Conservation (phyloP, 148 eudicot species). For the Dysphania ambrosioides region DNA sequence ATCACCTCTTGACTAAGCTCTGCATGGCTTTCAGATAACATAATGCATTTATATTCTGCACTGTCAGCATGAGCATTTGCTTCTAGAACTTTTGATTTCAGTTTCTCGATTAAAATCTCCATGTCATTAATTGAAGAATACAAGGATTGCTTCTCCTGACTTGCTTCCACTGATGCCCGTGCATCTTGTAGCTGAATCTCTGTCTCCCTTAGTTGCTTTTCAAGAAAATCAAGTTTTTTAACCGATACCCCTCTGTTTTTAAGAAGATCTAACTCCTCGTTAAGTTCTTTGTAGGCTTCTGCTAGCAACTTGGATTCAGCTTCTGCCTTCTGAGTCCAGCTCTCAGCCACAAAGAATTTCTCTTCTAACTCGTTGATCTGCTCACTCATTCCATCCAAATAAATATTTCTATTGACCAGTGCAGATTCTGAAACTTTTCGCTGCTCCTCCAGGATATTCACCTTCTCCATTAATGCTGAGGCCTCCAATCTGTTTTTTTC, state of each 20-base stretch:
- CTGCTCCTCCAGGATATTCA: conserved; percentile 39
- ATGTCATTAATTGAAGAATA: conserved; percentile 63
- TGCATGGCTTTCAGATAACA: conserved; percentile 59
- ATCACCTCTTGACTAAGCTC: conserved; percentile 62
- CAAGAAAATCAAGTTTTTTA: conserved; percentile 48
- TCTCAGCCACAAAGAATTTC: conserved; percentile 36
- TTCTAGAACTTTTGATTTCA: conserved; percentile 58
- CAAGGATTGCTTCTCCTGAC: conserved; percentile 62
- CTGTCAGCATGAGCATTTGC: conserved; percentile 62
- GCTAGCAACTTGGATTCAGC: conserved; percentile 40
- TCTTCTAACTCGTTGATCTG: conserved; percentile 34
- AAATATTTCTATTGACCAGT: conserved; percentile 24
- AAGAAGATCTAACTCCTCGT: conserved; percentile 38
- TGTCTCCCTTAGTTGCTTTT: conserved; percentile 55
- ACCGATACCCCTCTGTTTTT: conserved; percentile 27
- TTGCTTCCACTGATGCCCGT: conserved; percentile 69
- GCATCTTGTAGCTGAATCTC: conserved; percentile 63
- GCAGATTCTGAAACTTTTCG: conserved; percentile 33
- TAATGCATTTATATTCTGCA: conserved; percentile 68
- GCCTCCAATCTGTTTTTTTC: conserved; percentile 39
- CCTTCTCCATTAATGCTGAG: conserved; percentile 37
- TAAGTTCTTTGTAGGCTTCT: conserved; percentile 48
- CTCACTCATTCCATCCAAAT: conserved; percentile 26
- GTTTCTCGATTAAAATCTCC: conserved; percentile 65
- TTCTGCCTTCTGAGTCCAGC: conserved; percentile 49